phyloP scores from a whole-genome alignment of 306 rosid species.

The Aeschynomene evenia region DNA sequence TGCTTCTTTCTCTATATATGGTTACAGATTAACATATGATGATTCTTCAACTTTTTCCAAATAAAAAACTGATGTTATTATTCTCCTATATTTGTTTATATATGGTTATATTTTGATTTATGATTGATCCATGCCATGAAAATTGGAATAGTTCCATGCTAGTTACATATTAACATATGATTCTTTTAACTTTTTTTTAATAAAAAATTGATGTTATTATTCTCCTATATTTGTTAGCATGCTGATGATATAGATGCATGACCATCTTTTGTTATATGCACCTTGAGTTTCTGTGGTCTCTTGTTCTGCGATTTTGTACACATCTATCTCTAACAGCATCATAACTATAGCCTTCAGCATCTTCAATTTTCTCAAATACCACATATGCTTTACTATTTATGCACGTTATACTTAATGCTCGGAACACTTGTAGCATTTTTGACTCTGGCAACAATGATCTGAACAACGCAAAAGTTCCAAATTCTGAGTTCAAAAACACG shows the following conservation, averaged over 20 bases:
- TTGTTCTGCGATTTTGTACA: conserved; percentile 4
- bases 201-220: not conserved
- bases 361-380: not conserved
- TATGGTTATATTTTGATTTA: not conserved
- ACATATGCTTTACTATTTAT: conserved; percentile 15
- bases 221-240: not conserved
- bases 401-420: conserved; percentile 17
- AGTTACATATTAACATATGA: not conserved
- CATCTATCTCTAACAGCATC: not conserved
- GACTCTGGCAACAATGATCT: conserved; percentile 58
- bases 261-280: not conserved
- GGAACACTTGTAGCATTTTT: conserved; percentile 63
- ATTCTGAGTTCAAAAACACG: conserved; percentile 66
- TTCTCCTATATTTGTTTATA: not conserved
- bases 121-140: not conserved
- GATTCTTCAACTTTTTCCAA: not conserved
- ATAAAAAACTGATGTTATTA: not conserved
- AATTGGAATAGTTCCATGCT: not conserved
- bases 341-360: not conserved
- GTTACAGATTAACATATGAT: not conserved
- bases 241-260: not conserved
- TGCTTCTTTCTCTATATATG: not conserved
- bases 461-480: conserved; percentile 49
- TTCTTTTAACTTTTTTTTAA: not conserved
- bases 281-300: not conserved